Evolutionary conservation across 1,139 yeast species (phyloP), one percentile per base, ranked within the genome.

Genomic region (Groenewaldozyma auringiensis): DNA sequence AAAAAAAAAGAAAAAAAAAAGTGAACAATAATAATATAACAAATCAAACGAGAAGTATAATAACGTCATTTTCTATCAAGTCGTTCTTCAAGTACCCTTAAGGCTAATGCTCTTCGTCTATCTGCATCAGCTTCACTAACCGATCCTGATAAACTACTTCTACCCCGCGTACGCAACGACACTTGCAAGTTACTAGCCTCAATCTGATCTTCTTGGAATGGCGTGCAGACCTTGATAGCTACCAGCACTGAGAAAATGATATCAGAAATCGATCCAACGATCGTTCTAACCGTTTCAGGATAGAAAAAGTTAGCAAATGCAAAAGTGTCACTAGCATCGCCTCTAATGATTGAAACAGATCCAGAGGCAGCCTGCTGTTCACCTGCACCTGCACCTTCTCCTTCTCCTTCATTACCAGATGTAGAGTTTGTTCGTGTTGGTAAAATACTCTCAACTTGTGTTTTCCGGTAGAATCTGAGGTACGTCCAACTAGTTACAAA

Each of bases 301-400:
- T 85, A 86, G 48, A 67, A 67, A 63, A 89, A 86, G 56, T 85
- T 84, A 37, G 82, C 80, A 53, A 88, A 70, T 47, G 85, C 80
- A 70, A 89, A 89, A 0, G 94, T 83, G 57, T 88, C 96, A 0
- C 94, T 82, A 0, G 96, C 95, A 63, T 88, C 96, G 38, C 96
- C 96, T 34, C 74, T 66, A 25, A 79, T 63, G 21, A 70, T 63
- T 14, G 70, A 61, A 9, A 56, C 44, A 52, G 57, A 55, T 51
- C 60, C 44, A 52, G 38, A 21, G 21, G 44, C 42, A 25, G 9
- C 29, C 6, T 6, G 6, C 6, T 11, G 9, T 8, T 11, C 11
- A 25, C 29, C 29, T 47, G 49, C 20, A 8, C 11, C 29, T 25
- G 29, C 29, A 25, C 29, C 29, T 25, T 25, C 29, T 44, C 51